Evolutionary conservation across 1,284 basidiomycete genomes (phyloP), one percentile per base, ranked within the genome.

Genomic region (Ustilago tritici): DNA sequence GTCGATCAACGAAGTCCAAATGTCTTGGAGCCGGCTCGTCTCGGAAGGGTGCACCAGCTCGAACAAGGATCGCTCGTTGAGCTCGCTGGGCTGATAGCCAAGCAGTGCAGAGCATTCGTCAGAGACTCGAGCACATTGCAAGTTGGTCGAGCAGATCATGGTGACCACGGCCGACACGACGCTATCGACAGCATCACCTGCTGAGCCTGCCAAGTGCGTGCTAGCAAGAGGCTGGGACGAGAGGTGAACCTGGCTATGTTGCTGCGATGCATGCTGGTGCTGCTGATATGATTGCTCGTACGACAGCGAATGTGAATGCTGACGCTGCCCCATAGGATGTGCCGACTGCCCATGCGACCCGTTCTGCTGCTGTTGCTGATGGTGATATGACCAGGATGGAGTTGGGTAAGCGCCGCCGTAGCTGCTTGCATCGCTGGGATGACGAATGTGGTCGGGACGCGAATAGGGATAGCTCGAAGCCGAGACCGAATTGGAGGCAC

Each of bases 1-100:
- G 28, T 76, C 68, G 41, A 82, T 71, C 11, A 82, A 69, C 31
- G 71, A 66, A 1, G 61, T 62, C 78, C 78, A 80, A 31, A 80
- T 71, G 11, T 72, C 66, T 58, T 75, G 59, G 47, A 80, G 31
- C 28, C 65, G 72, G 56, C 52, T 56, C 17, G 63, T 62, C 38
- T 82, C 80, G 31, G 71, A 65, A 8, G 79, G 80, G 56, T 80
- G 79, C 49, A 82, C 76, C 15, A 82, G 46, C 50, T 80, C 78
- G 28, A 82, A 71, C 36, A 79, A 52, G 8, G 73, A 76, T 15
- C 68, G 68, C 61, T 77, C 70, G 50, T 66, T 65, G 31, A 82
- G 58, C 53, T 82, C 79, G 32, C 43, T 58, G 6, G 78, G 70
- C 41, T 66, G 65, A 55, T 79, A 74, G 3, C 79, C 80, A 11